Conservation (phyloP, 495 filamentous ascomycete genomes). For the Tricharina praecox region DNA sequence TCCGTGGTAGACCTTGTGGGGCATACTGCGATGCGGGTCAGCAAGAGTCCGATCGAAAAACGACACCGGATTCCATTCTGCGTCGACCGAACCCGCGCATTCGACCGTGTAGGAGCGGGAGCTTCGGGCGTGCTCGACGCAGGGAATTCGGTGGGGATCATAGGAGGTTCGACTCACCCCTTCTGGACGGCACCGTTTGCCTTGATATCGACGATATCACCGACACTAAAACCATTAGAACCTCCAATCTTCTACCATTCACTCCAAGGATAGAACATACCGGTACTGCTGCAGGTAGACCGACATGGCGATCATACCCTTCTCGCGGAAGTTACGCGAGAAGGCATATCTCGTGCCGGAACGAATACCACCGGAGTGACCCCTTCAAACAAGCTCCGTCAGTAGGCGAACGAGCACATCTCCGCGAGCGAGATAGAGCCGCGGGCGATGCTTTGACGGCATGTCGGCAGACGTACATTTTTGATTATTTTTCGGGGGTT, state of each 20-base stretch:
- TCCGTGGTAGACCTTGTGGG: conserved; percentile 97
- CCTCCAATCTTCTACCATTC: too few relatives aligned
- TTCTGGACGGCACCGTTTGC: conserved; percentile 96
- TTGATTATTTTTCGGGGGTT: conserved; percentile 7
- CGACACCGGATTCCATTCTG: too few relatives aligned
- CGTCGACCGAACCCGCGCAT: too few relatives aligned
- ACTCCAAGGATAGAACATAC: conserved; percentile 40
- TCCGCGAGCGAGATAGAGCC: background rate
- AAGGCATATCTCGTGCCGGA: conserved; percentile 95
- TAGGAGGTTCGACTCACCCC: conserved; percentile 46
- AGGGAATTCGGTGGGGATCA: background rate
- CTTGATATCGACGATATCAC: conserved; percentile 93
- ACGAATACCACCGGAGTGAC: conserved; percentile 90
- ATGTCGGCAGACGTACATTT: conserved; percentile 5
- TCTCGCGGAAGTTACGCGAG: conserved; percentile 79
- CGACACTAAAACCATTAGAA: conserved; percentile 69
- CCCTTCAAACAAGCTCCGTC: conserved; percentile 40
- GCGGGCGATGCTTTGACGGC: too few relatives aligned
- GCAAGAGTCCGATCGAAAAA: too few relatives aligned
- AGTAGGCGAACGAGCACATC: conserved; percentile 8
- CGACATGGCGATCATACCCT: conserved; percentile 73
- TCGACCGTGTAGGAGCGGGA: too few relatives aligned
- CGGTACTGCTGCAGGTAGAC: conserved; percentile 87
- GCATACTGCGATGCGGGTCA: conserved; percentile 56
- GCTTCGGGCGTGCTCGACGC: too few relatives aligned